phyloP scores from a whole-genome alignment of 768 basidiomycete genomes.

The Lyophyllum semitale region DNA sequence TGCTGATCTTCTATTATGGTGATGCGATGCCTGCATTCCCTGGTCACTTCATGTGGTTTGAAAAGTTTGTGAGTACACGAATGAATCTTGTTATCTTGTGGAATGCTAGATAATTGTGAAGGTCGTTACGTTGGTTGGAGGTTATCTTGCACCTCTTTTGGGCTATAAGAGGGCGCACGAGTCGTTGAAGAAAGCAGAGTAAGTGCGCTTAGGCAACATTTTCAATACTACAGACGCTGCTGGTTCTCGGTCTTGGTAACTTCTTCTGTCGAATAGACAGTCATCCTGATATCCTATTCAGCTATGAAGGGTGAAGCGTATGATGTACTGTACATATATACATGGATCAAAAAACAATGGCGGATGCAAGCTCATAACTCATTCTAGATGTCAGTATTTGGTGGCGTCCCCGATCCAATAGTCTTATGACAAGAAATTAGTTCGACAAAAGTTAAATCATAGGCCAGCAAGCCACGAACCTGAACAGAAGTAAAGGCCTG shows the following conservation, averaged over 20 bases:
- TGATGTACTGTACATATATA: too few species aligned
- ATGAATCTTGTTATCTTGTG: background rate
- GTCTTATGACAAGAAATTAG: background rate
- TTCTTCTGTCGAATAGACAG: too few species aligned
- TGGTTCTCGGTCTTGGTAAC: too few species aligned
- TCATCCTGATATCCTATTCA: too few species aligned
- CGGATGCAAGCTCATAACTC: too few species aligned
- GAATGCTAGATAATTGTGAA: background rate
- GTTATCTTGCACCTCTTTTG: slow-evolving; percentile 15
- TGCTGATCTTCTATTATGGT: slow-evolving; percentile 26
- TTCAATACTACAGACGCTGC: too few species aligned
- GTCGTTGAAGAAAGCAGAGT: slow-evolving; percentile 1
- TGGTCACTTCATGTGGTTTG: slow-evolving; percentile 27
- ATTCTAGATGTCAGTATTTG: background rate
- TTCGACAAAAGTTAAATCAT: too few species aligned
- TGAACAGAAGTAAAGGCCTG: slow-evolving; percentile 25
- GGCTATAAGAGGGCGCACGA: background rate
- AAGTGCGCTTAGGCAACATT: too few species aligned
- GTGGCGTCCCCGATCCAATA: background rate
- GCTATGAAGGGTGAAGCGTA: too few species aligned
- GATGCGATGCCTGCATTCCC: slow-evolving; percentile 28
- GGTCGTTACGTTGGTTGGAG: slow-evolving; percentile 29
- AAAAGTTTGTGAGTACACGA: slow-evolving; percentile 24
- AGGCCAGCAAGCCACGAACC: background rate
- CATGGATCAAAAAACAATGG: background rate